Conservation (phyloP, 2,329 filamentous ascomycete genomes). For the Pseudogymnoascus sp. region DNA sequence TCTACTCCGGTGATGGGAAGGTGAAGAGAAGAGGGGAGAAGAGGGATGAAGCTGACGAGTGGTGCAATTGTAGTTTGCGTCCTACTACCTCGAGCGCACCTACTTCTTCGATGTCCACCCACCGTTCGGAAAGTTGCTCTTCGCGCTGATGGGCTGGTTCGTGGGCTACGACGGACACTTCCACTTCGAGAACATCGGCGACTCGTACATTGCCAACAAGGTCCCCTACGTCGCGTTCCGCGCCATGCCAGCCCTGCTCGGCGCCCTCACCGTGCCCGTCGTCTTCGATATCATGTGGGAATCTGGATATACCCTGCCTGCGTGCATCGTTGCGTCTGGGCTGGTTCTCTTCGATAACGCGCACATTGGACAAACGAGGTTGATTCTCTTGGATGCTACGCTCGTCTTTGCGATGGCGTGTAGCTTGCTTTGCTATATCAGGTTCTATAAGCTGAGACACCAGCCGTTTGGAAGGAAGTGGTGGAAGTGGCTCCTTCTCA, state of each 20-base stretch:
- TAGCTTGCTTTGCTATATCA: slow-evolving; percentile 87
- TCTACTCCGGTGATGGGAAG: slow-evolving; percentile 5
- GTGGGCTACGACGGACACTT: slow-evolving; percentile 96
- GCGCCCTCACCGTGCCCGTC: slow-evolving; percentile 86
- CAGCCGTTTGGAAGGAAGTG: slow-evolving; percentile 87
- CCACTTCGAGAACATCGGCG: slow-evolving; percentile 98
- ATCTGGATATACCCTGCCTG: slow-evolving; percentile 91
- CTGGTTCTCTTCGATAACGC: slow-evolving; percentile 94
- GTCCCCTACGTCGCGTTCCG: slow-evolving; percentile 96
- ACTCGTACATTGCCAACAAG: slow-evolving; percentile 94
- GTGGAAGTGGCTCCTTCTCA: slow-evolving; percentile 99
- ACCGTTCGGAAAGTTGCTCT: slow-evolving; percentile 95
- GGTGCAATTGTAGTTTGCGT: slow-evolving; percentile 48
- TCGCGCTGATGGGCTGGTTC: slow-evolving; percentile 94
- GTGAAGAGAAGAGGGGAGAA: not conserved
- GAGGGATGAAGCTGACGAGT: not conserved
- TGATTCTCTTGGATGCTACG: slow-evolving; percentile 92
- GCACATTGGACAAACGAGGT: slow-evolving; percentile 88
- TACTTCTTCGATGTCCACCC: slow-evolving; percentile 99
- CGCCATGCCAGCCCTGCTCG: slow-evolving; percentile 83
- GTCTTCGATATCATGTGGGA: slow-evolving; percentile 99
- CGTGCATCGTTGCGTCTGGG: slow-evolving; percentile 76
- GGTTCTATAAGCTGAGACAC: slow-evolving; percentile 94
- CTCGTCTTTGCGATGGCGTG: slow-evolving; percentile 94
- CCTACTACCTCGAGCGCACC: slow-evolving; percentile 84